A percentile compares a stretch with the other conserved stretches of the same genome.
These are phyloP conservation scores for Rhynchosporium graminicola DNA, from an alignment of 2,329 filamentous ascomycete species.

Conservation along the genomic window DNA sequence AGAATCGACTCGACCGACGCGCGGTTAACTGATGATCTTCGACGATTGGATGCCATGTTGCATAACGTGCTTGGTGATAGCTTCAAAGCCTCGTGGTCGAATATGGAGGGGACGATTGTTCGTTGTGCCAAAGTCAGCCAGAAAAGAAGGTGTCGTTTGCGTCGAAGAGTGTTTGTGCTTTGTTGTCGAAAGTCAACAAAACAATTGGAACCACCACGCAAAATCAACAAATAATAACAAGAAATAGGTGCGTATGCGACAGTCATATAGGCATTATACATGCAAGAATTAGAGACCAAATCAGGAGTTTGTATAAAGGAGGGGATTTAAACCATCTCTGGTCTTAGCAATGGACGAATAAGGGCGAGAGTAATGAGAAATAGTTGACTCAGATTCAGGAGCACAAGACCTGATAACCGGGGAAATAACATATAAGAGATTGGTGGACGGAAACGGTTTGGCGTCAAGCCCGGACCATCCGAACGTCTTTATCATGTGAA, in stretches of 20 bases:
- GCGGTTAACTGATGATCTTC: conserved; percentile 36
- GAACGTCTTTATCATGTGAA: not conserved
- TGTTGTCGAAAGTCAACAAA: conserved; percentile 34
- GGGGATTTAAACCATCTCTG: conserved; percentile 25
- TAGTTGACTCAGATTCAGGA: conserved; percentile 18
- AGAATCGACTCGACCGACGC: conserved; percentile 39
- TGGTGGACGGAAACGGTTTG: not conserved
- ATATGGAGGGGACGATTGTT: conserved; percentile 27
- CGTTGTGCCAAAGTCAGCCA: conserved; percentile 32
- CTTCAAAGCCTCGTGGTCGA: conserved; percentile 30
- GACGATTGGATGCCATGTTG: conserved; percentile 36
- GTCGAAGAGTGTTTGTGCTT: conserved; percentile 13
- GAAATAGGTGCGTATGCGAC: conserved; percentile 22
- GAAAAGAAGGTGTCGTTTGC: conserved; percentile 26
- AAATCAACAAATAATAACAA: conserved; percentile 28
- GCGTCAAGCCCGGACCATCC: not conserved
- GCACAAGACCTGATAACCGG: conserved; percentile 11
- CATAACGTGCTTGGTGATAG: conserved; percentile 33
- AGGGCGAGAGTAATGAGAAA: not conserved
- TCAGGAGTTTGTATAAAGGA: conserved; percentile 18
- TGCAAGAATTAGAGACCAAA: conserved; percentile 13
- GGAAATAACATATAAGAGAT: conserved; percentile 1
- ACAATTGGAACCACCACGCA: conserved; percentile 27
- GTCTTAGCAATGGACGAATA: not conserved
- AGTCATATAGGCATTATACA: conserved; percentile 33